Evolutionary conservation across 2,329 filamentous ascomycete genomes (phyloP).

Genomic region (Diaporthe batatas): DNA sequence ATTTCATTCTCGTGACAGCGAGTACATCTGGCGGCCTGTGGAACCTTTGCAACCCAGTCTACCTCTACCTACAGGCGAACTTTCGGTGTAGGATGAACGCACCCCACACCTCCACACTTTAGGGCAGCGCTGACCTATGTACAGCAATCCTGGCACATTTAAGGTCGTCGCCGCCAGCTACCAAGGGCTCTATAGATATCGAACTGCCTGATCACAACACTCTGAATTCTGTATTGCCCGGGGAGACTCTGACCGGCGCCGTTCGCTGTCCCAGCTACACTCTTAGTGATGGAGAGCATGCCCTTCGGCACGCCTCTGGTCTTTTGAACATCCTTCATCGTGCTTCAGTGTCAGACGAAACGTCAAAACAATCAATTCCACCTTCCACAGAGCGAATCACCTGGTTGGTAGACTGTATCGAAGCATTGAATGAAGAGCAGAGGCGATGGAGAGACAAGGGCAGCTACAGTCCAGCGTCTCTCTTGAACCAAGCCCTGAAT

Average conservation of each 20-base stretch:
- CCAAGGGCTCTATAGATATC: constrained; percentile 43
- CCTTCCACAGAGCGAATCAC: constrained; percentile 57
- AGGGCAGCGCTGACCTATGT: constrained; percentile 23
- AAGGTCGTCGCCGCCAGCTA: constrained; percentile 18
- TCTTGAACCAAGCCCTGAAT: constrained; percentile 54
- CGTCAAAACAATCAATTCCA: constrained; percentile 50
- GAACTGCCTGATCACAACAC: constrained; percentile 55
- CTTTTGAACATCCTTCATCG: constrained; percentile 60
- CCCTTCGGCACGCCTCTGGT: constrained; percentile 60
- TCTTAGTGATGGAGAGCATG: constrained; percentile 57
- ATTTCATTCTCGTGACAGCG: constrained; percentile 61
- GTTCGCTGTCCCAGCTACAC: constrained; percentile 56
- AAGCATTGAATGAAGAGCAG: constrained; percentile 58
- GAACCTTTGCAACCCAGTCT: constrained; percentile 58
- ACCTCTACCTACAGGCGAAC: constrained; percentile 64
- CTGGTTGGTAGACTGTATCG: constrained; percentile 65
- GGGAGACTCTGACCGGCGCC: constrained; percentile 43
- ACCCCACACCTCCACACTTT: constrained; percentile 48
- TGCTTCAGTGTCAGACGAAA: constrained; percentile 53
- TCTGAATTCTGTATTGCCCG: constrained; percentile 50
- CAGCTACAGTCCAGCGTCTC: constrained; percentile 50
- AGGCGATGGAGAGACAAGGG: constrained; percentile 53
- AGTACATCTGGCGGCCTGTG: constrained; percentile 62
- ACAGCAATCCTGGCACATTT: constrained; percentile 45
- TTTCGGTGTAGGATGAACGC: constrained; percentile 58